These are phyloP conservation scores for Erodium moschatum DNA, from an alignment of 441 rosid species.

Conservation along the genomic window DNA sequence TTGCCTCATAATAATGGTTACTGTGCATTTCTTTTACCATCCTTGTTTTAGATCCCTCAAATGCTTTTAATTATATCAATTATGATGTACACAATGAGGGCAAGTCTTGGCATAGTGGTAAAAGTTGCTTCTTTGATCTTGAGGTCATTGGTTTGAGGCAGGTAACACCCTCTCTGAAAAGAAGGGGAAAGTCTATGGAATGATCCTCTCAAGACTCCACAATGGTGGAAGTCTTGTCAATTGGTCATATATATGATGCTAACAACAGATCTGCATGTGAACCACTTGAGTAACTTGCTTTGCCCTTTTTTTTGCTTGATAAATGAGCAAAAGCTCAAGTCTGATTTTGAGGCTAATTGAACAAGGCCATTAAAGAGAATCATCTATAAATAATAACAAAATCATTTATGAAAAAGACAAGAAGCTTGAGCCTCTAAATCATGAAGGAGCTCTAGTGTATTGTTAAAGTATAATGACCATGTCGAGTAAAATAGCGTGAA, in stretches of 20 bases:
- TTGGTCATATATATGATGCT: background rate
- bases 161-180: background rate
- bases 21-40: background rate
- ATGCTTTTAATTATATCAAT: background rate
- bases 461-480: background rate
- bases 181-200: background rate
- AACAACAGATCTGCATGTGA: background rate
- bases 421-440: too few relatives aligned
- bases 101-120: background rate
- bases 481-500: background rate
- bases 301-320: background rate
- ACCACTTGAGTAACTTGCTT: background rate
- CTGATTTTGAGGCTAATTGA: background rate
- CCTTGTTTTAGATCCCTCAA: background rate
- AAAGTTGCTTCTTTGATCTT: background rate
- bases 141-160: background rate
- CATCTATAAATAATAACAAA: too few relatives aligned
- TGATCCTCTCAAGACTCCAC: background rate
- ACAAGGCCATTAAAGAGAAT: background rate
- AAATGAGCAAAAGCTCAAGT: background rate
- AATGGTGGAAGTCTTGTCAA: background rate
- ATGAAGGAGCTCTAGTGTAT: too few relatives aligned
- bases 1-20: constrained; percentile 16
- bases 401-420: too few relatives aligned
- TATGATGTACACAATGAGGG: background rate